Evolutionary conservation across 306 rosid genomes (phyloP).

Genomic region (Castanea mollissima): DNA sequence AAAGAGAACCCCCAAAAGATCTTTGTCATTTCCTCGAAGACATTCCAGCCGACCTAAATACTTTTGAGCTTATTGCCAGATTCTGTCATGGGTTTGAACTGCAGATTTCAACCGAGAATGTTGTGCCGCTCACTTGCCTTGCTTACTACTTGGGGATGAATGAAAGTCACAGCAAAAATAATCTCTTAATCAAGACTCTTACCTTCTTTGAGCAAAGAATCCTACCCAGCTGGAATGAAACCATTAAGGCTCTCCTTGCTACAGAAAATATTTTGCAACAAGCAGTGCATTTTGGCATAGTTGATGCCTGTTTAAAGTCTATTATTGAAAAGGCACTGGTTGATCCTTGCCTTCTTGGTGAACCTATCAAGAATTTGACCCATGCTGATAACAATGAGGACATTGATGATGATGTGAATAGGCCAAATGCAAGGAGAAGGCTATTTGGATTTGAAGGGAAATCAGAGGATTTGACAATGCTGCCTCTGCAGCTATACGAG

Average conservation of each 20-base stretch:
- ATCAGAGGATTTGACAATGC: constrained; percentile 37
- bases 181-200: constrained; percentile 30
- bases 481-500: constrained; percentile 45
- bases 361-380: constrained; percentile 25
- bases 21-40: constrained; percentile 29
- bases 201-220: constrained; percentile 34
- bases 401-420: not conserved
- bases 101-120: constrained; percentile 40
- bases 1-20: constrained; percentile 22
- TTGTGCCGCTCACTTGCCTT: constrained; percentile 36
- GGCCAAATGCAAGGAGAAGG: constrained; percentile 41
- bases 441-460: constrained; percentile 37
- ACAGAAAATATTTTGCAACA: constrained; percentile 34
- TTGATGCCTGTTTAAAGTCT: constrained; percentile 41
- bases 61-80: constrained; percentile 40
- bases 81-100: constrained; percentile 45
- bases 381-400: constrained; percentile 5
- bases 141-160: constrained; percentile 47
- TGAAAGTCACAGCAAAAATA: constrained; percentile 43
- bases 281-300: constrained; percentile 36
- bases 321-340: constrained; percentile 30
- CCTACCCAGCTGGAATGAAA: constrained; percentile 51
- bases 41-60: constrained; percentile 31
- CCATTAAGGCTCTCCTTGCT: constrained; percentile 41
- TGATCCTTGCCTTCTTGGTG: constrained; percentile 43